Conservation (phyloP, 2,329 filamentous ascomycete genomes). For the Talaromyces sp. region DNA sequence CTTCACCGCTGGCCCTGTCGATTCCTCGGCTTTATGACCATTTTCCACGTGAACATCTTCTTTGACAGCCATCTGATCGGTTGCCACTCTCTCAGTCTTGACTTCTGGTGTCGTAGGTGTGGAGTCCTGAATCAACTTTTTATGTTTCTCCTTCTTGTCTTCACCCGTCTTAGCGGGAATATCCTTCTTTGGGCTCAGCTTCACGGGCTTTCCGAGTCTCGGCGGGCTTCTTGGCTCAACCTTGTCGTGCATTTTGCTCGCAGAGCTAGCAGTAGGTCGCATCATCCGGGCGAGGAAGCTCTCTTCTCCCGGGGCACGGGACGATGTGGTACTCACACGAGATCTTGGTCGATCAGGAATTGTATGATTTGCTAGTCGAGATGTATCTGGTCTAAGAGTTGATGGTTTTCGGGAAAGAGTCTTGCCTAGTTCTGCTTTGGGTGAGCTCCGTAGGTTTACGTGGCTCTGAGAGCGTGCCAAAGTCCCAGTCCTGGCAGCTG, state of each 20-base stretch:
- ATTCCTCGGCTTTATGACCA: background rate
- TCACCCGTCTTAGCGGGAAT: background rate
- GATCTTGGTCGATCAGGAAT: slow-evolving; percentile 39
- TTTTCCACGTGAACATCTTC: background rate
- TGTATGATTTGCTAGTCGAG: slow-evolving; percentile 30
- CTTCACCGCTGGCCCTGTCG: background rate
- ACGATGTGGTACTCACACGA: slow-evolving; percentile 38
- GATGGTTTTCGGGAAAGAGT: slow-evolving; percentile 38
- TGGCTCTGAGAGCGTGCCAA: slow-evolving; percentile 27
- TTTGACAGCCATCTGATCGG: background rate
- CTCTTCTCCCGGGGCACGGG: slow-evolving; percentile 40
- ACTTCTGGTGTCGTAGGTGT: background rate
- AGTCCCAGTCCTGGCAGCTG: slow-evolving; percentile 34
- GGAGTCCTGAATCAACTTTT: background rate
- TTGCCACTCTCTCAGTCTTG: background rate
- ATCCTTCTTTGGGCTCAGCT: slow-evolving; percentile 13
- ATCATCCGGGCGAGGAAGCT: slow-evolving; percentile 52
- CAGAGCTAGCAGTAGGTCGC: slow-evolving; percentile 50
- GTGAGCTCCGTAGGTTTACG: slow-evolving; percentile 19
- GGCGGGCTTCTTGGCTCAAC: slow-evolving; percentile 41
- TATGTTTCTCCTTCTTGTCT: background rate
- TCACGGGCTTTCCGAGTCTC: slow-evolving; percentile 24
- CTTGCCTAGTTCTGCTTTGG: slow-evolving; percentile 20
- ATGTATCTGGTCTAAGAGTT: slow-evolving; percentile 28
- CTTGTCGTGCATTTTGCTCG: slow-evolving; percentile 49